Evolutionary conservation across 441 rosid species (phyloP).

Genomic region (Aleurites moluccanus): DNA sequence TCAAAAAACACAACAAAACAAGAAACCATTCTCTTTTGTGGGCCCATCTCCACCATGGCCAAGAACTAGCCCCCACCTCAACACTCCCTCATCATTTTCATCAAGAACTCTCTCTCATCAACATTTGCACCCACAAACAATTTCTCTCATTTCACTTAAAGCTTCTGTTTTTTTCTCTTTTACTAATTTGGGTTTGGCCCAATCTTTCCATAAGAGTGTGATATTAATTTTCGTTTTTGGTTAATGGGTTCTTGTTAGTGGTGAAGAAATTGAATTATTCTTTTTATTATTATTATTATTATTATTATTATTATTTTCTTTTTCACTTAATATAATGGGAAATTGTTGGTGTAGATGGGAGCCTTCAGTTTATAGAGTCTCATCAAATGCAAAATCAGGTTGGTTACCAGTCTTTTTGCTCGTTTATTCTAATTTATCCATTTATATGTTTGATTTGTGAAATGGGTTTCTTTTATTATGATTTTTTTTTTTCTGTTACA

Average conservation of each 20-base stretch:
- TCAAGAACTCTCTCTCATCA: constrained; percentile 21
- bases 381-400: constrained; percentile 81
- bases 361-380: constrained; percentile 62
- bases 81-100: constrained; percentile 29
- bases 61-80: constrained; percentile 44
- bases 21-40: constrained; percentile 25
- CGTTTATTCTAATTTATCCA: background rate
- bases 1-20: constrained; percentile 15
- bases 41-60: constrained; percentile 53
- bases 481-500: background rate
- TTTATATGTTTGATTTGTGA: background rate
- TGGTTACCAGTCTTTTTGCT: constrained; percentile 21
- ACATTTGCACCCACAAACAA: constrained; percentile 21
- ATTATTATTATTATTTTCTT: background rate
- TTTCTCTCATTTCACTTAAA: constrained; percentile 15
- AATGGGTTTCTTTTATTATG: constrained; percentile 6
- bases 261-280: constrained; percentile 22
- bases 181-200: constrained; percentile 13
- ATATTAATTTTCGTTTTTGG: background rate
- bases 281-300: too few relatives aligned
- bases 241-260: constrained; percentile 22
- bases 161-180: constrained; percentile 16
- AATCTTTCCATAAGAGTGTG: background rate
- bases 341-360: constrained; percentile 74
- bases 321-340: constrained; percentile 56